These are phyloP conservation scores for Exophiala phaeomuriformis DNA, from an alignment of 2,329 filamentous ascomycete genomes.

Conservation along the genomic window DNA sequence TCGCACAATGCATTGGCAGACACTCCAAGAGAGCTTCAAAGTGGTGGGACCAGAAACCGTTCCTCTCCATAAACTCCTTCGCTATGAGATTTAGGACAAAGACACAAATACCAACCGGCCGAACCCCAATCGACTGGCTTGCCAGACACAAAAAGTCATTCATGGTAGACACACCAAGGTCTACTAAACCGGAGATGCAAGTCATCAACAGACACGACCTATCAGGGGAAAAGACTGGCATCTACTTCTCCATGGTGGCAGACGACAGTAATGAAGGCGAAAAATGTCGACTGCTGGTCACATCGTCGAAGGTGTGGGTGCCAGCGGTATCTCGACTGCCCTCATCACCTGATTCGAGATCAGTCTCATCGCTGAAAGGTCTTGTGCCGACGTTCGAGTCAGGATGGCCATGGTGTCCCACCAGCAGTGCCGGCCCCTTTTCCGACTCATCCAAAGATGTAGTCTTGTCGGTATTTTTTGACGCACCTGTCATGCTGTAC, in stretches of 20 bases:
- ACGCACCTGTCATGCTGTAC: slow-evolving; percentile 53
- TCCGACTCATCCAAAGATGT: slow-evolving; percentile 7
- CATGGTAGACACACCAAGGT: background rate
- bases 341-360: slow-evolving; percentile 29
- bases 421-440: slow-evolving; percentile 13
- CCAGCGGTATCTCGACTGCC: slow-evolving; percentile 4
- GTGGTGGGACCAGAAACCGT: too few relatives aligned
- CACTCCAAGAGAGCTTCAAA: too few relatives aligned
- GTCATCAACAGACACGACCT: slow-evolving; percentile 15
- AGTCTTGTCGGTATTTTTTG: slow-evolving; percentile 7
- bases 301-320: slow-evolving; percentile 15
- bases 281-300: slow-evolving; percentile 16
- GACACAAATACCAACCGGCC: background rate
- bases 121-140: background rate
- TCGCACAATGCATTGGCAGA: background rate
- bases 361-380: slow-evolving; percentile 19
- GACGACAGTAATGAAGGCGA: slow-evolving; percentile 16
- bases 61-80: background rate
- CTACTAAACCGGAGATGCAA: too few relatives aligned
- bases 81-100: background rate
- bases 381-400: background rate
- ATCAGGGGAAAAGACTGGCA: slow-evolving; percentile 2
- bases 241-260: slow-evolving; percentile 9
- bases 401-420: slow-evolving; percentile 16
- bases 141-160: background rate